phyloP scores from a whole-genome alignment of 495 filamentous ascomycete species.

The Tetracladium marchalianum region DNA sequence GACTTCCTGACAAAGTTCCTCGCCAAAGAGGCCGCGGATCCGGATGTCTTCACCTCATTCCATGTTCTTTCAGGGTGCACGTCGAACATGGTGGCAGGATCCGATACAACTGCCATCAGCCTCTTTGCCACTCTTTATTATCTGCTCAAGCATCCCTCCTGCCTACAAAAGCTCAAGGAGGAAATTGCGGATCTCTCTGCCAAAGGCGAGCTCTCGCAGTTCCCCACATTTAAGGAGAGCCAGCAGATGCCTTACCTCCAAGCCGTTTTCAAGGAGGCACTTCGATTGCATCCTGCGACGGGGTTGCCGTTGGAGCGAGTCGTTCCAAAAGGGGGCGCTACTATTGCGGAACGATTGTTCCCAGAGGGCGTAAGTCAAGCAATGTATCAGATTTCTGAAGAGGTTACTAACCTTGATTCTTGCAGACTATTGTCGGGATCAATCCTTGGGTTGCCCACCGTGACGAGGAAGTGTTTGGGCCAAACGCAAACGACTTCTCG shows the following conservation, averaged over 20 bases:
- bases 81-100: constrained; percentile 44
- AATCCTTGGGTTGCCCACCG: constrained; percentile 43
- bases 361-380: too few species aligned
- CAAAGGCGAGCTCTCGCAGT: constrained; percentile 13
- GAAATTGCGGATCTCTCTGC: constrained; percentile 34
- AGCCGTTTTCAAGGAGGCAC: constrained; percentile 53
- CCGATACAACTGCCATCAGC: constrained; percentile 45
- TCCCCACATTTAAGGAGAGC: constrained; percentile 37
- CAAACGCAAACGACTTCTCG: constrained; percentile 28
- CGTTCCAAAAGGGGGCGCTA: constrained; percentile 41
- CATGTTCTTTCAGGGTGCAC: constrained; percentile 39
- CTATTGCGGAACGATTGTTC: constrained; percentile 40
- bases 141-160: constrained; percentile 30
- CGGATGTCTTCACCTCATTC: constrained; percentile 37
- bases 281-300: constrained; percentile 48
- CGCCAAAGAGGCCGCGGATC: constrained; percentile 32
- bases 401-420: too few species aligned
- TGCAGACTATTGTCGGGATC: constrained; percentile 43
- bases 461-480: constrained; percentile 36
- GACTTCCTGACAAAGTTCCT: constrained; percentile 37
- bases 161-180: constrained; percentile 27
- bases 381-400: constrained; percentile 41
- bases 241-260: constrained; percentile 51
- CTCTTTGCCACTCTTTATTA: constrained; percentile 41
- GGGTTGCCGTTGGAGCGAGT: constrained; percentile 44